phyloP scores from a whole-genome alignment of 441 rosid species.

The Populus hybrid region DNA sequence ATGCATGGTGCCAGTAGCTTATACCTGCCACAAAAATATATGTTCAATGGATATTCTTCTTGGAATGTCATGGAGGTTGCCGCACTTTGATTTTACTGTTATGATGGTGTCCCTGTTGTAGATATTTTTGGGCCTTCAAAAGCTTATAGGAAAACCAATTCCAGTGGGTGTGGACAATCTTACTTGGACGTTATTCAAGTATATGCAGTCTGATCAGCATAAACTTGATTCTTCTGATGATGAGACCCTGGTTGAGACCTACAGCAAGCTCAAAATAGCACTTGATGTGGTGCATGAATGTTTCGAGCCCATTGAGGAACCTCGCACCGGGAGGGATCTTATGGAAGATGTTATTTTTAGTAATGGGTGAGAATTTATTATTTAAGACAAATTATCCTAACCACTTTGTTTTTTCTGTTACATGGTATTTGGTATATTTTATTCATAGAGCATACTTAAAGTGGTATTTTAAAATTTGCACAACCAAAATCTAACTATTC shows the following conservation, averaged over 20 bases:
- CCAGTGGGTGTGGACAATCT: constrained; percentile 48
- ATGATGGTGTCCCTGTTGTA: constrained; percentile 24
- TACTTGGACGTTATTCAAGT: constrained; percentile 66
- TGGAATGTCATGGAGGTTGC: neutral
- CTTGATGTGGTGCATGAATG: constrained; percentile 82
- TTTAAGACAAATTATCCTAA: neutral
- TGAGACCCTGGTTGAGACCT: constrained; percentile 43
- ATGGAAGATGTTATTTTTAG: constrained; percentile 68
- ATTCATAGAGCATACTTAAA: neutral
- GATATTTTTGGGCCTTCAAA: constrained; percentile 49
- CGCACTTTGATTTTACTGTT: neutral
- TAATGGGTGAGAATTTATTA: constrained; percentile 43
- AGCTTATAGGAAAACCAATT: constrained; percentile 53
- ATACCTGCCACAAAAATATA: neutral
- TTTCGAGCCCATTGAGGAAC: constrained; percentile 64
- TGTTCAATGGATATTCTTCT: neutral
- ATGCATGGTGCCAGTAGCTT: neutral
- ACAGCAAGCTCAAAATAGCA: constrained; percentile 64
- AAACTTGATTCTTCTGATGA: constrained; percentile 27
- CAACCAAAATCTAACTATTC: neutral
- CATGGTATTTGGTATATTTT: neutral
- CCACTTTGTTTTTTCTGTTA: neutral
- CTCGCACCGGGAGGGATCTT: constrained; percentile 54
- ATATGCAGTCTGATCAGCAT: constrained; percentile 23
- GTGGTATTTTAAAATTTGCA: neutral